phyloP scores from a whole-genome alignment of 768 basidiomycete species.

The Lyophyllum decastes region DNA sequence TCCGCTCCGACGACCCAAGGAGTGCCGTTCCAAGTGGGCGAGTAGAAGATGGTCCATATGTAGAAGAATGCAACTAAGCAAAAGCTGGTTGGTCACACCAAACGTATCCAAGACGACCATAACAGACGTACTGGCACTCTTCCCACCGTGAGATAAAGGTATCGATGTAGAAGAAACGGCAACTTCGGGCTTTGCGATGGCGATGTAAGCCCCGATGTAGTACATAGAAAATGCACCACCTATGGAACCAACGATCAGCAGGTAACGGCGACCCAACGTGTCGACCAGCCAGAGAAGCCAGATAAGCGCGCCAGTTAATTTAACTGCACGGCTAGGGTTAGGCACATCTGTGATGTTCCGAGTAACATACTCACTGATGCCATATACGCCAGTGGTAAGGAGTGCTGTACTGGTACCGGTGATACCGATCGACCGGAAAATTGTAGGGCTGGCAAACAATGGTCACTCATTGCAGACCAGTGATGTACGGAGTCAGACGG shows the following conservation, averaged over 20 bases:
- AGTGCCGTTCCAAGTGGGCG: slow-evolving; percentile 44
- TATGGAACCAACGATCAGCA: slow-evolving; percentile 42
- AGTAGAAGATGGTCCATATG: slow-evolving; percentile 39
- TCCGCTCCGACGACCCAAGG: slow-evolving; percentile 48
- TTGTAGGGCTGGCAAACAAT: slow-evolving; percentile 33
- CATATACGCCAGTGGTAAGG: slow-evolving; percentile 52
- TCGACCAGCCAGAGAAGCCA: slow-evolving; percentile 46
- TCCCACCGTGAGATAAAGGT: slow-evolving; percentile 25
- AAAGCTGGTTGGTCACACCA: background rate
- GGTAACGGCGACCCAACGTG: slow-evolving; percentile 37
- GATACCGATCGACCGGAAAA: slow-evolving; percentile 49
- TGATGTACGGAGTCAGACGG: background rate
- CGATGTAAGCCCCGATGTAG: slow-evolving; percentile 46
- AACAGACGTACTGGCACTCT: slow-evolving; percentile 29
- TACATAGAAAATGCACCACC: slow-evolving; percentile 42
- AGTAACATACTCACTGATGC: slow-evolving; percentile 36
- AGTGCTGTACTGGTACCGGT: slow-evolving; percentile 34
- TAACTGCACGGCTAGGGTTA: slow-evolving; percentile 21
- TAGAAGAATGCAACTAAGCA: slow-evolving; percentile 34
- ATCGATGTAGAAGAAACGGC: slow-evolving; percentile 5
- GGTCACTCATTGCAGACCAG: background rate
- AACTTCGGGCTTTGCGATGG: slow-evolving; percentile 31
- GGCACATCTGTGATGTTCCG: background rate
- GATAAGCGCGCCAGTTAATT: slow-evolving; percentile 36
- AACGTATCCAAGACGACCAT: background rate